Evolutionary conservation across 805 yeast genomes (phyloP).

Genomic region (Saturnispora serradocipensis): DNA sequence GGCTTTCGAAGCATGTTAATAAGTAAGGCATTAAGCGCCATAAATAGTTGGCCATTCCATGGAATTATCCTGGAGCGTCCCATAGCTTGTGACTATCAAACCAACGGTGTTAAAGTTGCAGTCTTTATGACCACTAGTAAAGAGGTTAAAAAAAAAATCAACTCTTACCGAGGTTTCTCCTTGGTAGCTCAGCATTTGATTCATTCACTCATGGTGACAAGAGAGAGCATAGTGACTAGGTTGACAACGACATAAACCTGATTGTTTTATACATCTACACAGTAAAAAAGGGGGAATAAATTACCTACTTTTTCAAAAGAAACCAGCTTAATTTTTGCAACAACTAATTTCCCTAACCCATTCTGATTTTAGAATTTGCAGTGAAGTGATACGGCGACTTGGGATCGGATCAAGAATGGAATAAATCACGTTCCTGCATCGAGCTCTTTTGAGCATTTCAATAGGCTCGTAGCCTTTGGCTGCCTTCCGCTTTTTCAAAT

Average conservation of each 20-base stretch:
- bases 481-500: constrained; percentile 69
- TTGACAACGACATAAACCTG: not conserved
- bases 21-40: not conserved
- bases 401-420: constrained; percentile 92
- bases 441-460: constrained; percentile 71
- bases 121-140: not conserved
- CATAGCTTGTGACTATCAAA: not conserved
- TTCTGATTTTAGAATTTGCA: constrained; percentile 82
- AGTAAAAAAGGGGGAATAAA: not conserved
- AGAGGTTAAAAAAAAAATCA: not conserved
- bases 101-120: not conserved
- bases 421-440: constrained; percentile 89
- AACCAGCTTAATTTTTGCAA: constrained; percentile 34
- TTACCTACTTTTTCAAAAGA: no score
- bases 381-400: constrained; percentile 74
- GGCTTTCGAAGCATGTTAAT: not conserved
- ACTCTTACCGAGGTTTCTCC: not conserved
- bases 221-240: not conserved
- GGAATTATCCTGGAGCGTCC: not conserved
- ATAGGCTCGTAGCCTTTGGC: constrained; percentile 88
- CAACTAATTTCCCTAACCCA: constrained; percentile 89
- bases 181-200: not conserved
- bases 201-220: not conserved
- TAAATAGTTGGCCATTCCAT: not conserved
- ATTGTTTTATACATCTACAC: not conserved